phyloP scores from a whole-genome alignment of 2,329 filamentous ascomycete species.

The Monosporascus sp. region DNA sequence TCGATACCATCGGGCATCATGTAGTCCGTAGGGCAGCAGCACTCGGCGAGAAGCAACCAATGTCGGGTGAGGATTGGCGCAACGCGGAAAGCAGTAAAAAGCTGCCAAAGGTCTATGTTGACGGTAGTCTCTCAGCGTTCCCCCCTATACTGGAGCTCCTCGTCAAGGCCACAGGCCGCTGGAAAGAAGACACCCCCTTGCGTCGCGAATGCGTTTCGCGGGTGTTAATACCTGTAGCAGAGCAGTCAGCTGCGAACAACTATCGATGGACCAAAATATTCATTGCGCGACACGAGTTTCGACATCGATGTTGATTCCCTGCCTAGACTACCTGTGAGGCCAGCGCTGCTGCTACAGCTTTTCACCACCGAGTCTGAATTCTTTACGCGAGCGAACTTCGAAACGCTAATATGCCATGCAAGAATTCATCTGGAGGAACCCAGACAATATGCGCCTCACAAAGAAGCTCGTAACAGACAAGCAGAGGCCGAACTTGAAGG shows the following conservation, averaged over 20 bases:
- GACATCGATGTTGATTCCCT: constrained; percentile 13
- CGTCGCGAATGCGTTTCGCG: constrained; percentile 11
- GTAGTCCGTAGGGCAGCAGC: constrained; percentile 24
- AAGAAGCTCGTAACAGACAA: constrained; percentile 17
- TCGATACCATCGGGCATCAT: constrained; percentile 21
- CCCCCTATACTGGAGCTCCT: constrained; percentile 15
- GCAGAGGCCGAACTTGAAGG: constrained; percentile 14
- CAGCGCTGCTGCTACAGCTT: constrained; percentile 4
- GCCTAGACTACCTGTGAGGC: constrained; percentile 18
- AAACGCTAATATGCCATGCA: constrained; percentile 10
- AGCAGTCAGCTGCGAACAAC: constrained; percentile 25
- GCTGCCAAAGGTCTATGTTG: constrained; percentile 10
- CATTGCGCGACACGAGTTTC: constrained; percentile 24
- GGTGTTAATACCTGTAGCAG: constrained; percentile 19
- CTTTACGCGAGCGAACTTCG: constrained; percentile 14
- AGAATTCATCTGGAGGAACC: constrained; percentile 19
- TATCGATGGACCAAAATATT: constrained; percentile 29
- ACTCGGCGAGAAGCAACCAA: constrained; percentile 24
- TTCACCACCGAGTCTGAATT: constrained; percentile 9
- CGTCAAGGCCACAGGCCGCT: neutral
- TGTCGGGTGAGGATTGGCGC: constrained; percentile 26
- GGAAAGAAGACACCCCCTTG: neutral
- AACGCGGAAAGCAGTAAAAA: constrained; percentile 3
- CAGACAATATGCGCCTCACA: constrained; percentile 15
- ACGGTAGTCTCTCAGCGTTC: constrained; percentile 1